Evolutionary conservation across 192 early-diverging fungal species (phyloP).

Genomic region (Phycomyces blakesleeanus): DNA sequence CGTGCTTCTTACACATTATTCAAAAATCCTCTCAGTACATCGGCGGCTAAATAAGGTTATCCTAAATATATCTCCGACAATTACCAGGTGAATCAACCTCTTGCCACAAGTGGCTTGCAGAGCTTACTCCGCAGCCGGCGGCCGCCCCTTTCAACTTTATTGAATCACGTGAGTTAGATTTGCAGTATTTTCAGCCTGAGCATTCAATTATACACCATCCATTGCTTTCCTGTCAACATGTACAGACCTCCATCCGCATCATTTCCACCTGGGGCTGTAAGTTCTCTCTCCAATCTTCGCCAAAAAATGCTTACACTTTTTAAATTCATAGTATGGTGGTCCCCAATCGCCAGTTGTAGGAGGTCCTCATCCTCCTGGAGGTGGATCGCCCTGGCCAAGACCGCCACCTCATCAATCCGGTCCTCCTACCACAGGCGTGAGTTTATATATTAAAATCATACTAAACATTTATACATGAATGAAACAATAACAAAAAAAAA

Average conservation of each 20-base stretch:
- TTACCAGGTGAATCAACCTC: no score
- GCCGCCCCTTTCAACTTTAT: no score
- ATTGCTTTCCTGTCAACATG: neutral
- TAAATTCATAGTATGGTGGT: neutral
- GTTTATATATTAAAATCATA: no score
- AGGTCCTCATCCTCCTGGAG: neutral
- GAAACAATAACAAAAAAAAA: neutral
- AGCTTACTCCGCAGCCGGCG: no score
- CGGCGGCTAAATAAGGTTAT: no score
- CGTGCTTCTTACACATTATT: no score
- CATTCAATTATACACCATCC: neutral
- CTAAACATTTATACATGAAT: neutral
- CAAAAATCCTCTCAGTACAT: no score
- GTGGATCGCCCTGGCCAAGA: neutral
- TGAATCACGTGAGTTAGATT: neutral
- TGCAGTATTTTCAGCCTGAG: neutral
- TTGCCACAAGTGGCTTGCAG: constrained; percentile 1
- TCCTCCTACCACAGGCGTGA: neutral
- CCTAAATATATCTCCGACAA: no score
- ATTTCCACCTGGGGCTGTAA: neutral
- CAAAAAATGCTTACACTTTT: neutral
- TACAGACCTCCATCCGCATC: neutral
- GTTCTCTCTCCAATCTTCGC: neutral
- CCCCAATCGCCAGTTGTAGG: neutral
- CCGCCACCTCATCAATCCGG: neutral